Conservation (phyloP, 208 protist genomes). For the Vickermania spadyakhi region DNA sequence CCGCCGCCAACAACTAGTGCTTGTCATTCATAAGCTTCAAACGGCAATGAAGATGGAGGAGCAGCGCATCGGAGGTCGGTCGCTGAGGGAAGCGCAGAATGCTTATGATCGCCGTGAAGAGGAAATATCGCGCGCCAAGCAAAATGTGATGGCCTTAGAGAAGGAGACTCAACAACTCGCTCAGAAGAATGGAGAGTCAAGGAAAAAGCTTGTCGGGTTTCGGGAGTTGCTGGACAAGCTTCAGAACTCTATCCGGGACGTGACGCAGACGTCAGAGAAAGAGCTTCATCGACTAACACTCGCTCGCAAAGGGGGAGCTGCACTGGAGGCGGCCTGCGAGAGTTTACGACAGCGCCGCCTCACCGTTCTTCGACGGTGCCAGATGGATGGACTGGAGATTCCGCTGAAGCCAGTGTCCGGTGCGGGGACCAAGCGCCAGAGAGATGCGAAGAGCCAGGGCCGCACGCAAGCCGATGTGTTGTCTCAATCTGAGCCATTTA, state of each 20-base stretch:
- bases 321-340: constrained; percentile 70
- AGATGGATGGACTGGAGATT: constrained; percentile 82
- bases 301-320: constrained; percentile 50
- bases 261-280: constrained; percentile 32
- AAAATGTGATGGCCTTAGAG: constrained; percentile 44
- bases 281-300: constrained; percentile 47
- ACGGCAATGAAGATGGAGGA: constrained; percentile 62
- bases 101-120: constrained; percentile 46
- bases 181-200: constrained; percentile 19
- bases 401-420: constrained; percentile 29
- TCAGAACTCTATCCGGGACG: constrained; percentile 50
- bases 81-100: constrained; percentile 25
- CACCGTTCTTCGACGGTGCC: constrained; percentile 63
- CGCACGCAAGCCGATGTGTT: constrained; percentile 5
- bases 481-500: constrained; percentile 54
- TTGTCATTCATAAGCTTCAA: constrained; percentile 70
- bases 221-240: constrained; percentile 33
- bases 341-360: constrained; percentile 67
- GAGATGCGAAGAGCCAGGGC: constrained; percentile 11
- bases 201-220: constrained; percentile 8
- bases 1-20: constrained; percentile 55
- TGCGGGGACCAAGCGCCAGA: constrained; percentile 31
- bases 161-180: constrained; percentile 34
- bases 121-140: constrained; percentile 40
- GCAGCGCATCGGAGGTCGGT: constrained; percentile 32